Conservation (phyloP, 2,329 filamentous ascomycete species). For the Penicillium sclerotigenum region DNA sequence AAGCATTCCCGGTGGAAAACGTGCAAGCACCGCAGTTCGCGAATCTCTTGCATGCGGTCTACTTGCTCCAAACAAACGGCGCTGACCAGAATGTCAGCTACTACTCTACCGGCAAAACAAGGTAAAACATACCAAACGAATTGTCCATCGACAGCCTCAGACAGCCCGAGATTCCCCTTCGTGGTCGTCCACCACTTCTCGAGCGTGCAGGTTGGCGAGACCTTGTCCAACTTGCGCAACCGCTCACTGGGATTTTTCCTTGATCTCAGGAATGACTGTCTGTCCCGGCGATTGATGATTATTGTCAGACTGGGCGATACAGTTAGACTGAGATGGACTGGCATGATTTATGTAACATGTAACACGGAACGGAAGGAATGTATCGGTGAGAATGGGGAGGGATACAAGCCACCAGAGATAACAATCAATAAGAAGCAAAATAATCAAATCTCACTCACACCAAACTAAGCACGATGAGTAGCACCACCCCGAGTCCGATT, state of each 20-base stretch:
- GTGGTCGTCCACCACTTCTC: constrained; percentile 39
- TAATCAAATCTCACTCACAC: constrained; percentile 23
- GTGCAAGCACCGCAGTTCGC: constrained; percentile 39
- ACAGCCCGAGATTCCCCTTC: constrained; percentile 32
- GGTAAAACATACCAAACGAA: constrained; percentile 35
- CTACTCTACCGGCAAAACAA: neutral
- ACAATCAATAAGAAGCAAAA: neutral
- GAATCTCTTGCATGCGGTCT: constrained; percentile 34
- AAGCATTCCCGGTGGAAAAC: constrained; percentile 42
- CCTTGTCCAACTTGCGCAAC: constrained; percentile 36
- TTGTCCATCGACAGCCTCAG: constrained; percentile 34
- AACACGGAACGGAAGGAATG: constrained; percentile 5
- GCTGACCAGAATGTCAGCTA: constrained; percentile 18
- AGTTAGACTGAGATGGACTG: constrained; percentile 1
- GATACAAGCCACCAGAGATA: neutral
- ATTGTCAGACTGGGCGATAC: constrained; percentile 27
- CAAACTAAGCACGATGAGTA: constrained; percentile 33
- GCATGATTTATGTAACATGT: constrained; percentile 2
- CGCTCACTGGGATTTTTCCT: constrained; percentile 30
- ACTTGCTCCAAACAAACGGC: constrained; percentile 41
- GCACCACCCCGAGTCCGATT: constrained; percentile 32
- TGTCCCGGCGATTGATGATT: constrained; percentile 34
- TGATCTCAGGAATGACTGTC: constrained; percentile 16
- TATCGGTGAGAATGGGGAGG: neutral
- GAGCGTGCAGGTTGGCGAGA: constrained; percentile 36